Evolutionary conservation across 2,329 filamentous ascomycete genomes (phyloP).

Genomic region (Neocatenulostroma microsporum): DNA sequence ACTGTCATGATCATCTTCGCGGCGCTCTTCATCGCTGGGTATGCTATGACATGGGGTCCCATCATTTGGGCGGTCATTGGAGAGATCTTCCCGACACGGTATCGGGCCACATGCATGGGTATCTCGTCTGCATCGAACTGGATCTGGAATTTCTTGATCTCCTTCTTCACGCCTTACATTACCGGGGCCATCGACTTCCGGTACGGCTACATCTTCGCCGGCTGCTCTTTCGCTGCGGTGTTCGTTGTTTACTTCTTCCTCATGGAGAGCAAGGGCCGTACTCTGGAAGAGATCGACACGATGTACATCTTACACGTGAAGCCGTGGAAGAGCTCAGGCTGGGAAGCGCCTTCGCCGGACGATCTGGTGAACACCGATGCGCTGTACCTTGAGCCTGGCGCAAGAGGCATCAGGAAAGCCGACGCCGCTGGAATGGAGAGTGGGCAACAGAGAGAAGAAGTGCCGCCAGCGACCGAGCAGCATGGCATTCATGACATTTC

Average conservation of each 20-base stretch:
- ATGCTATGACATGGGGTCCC: conserved; percentile 62
- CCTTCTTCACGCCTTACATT: conserved; percentile 32
- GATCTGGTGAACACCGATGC: conserved; percentile 25
- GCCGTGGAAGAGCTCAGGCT: conserved; percentile 26
- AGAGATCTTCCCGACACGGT: conserved; percentile 56
- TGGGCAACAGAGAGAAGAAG: conserved; percentile 16
- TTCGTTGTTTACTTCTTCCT: conserved; percentile 33
- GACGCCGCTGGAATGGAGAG: conserved; percentile 26
- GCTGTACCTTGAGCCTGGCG: conserved; percentile 24
- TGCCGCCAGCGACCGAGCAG: conserved; percentile 18
- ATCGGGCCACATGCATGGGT: conserved; percentile 14
- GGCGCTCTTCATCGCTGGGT: conserved; percentile 58
- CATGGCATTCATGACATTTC: conserved; percentile 24
- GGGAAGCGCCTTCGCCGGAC: conserved; percentile 23
- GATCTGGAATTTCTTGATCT: conserved; percentile 35
- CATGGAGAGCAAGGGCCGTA: conserved; percentile 30
- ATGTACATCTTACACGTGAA: conserved; percentile 30
- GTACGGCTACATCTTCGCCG: conserved; percentile 34
- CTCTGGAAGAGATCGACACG: conserved; percentile 33
- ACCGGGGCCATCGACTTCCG: conserved; percentile 31
- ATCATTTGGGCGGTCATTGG: conserved; percentile 60
- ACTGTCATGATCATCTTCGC: conserved; percentile 59
- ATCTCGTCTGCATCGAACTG: conserved; percentile 53
- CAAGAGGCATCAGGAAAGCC: conserved; percentile 26
- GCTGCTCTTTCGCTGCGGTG: conserved; percentile 26